These are phyloP conservation scores for Phytophthora fragariaefolia DNA, from an alignment of 352 stramenopile genomes.

Conservation along the genomic window DNA sequence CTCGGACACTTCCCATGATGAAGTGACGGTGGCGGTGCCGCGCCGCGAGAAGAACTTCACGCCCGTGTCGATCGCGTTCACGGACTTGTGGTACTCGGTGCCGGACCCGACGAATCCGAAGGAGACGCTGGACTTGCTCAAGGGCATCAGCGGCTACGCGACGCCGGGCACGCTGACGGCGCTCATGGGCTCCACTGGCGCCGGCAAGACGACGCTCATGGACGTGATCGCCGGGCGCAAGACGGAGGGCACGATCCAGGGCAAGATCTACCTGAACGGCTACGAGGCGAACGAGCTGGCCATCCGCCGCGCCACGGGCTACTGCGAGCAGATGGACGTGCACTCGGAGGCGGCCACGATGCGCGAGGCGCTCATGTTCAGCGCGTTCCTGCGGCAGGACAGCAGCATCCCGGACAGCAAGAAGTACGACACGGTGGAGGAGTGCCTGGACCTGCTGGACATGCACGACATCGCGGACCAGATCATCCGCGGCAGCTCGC, in stretches of 20 bases:
- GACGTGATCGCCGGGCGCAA: slow-evolving; percentile 25
- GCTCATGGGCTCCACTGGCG: slow-evolving; percentile 73
- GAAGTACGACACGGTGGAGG: slow-evolving; percentile 40
- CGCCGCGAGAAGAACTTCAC: slow-evolving; percentile 28
- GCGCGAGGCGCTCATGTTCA: slow-evolving; percentile 88
- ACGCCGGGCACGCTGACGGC: slow-evolving; percentile 86
- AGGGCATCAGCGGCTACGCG: slow-evolving; percentile 48
- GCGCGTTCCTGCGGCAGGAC: slow-evolving; percentile 69
- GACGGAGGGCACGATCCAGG: slow-evolving; percentile 59
- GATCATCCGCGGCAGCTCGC: slow-evolving; percentile 43
- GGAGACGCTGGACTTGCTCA: slow-evolving; percentile 41
- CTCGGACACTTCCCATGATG: slow-evolving; percentile 24
- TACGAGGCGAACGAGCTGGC: slow-evolving; percentile 39
- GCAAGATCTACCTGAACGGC: slow-evolving; percentile 57
- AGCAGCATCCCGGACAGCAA: slow-evolving; percentile 32
- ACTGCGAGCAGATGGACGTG: slow-evolving; percentile 86
- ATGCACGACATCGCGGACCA: slow-evolving; percentile 41
- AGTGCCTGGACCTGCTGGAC: slow-evolving; percentile 38
- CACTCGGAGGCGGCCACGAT: slow-evolving; percentile 85
- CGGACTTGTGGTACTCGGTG: slow-evolving; percentile 47
- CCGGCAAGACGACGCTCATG: slow-evolving; percentile 50
- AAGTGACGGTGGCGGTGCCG: slow-evolving; percentile 21
- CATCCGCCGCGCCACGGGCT: slow-evolving; percentile 47
- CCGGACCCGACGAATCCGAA: slow-evolving; percentile 36
- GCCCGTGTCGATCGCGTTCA: slow-evolving; percentile 38